Evolutionary conservation across 257 asterid species (phyloP).

Genomic region (Schizonepeta tenuifolia): DNA sequence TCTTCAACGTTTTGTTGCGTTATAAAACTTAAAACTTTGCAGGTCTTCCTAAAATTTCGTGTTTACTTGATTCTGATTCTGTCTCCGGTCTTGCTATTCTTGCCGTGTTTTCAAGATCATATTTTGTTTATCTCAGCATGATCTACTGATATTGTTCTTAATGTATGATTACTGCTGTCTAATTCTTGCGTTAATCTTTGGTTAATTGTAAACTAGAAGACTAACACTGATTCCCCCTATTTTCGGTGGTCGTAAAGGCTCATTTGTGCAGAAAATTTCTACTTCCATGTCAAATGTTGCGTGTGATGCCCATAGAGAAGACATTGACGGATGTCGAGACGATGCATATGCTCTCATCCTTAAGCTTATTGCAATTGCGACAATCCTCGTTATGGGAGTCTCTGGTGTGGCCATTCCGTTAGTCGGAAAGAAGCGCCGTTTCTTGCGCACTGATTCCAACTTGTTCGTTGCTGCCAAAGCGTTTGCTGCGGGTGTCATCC

Average conservation of each 20-base stretch:
- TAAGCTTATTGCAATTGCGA: constrained; percentile 68
- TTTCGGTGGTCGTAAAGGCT: constrained; percentile 52
- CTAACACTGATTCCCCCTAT: constrained; percentile 26
- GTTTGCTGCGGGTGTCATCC: constrained; percentile 97
- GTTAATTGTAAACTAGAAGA: neutral
- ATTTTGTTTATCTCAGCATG: constrained; percentile 3
- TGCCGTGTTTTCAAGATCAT: neutral
- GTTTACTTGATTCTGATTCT: neutral
- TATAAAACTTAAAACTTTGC: neutral
- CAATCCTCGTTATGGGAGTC: constrained; percentile 79
- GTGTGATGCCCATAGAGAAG: constrained; percentile 47
- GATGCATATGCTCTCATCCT: constrained; percentile 61
- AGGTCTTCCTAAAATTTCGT: neutral
- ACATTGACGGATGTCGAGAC: constrained; percentile 62
- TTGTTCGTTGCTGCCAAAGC: constrained; percentile 84
- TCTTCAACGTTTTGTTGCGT: neutral
- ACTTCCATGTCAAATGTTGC: constrained; percentile 59
- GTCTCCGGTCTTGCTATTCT: neutral
- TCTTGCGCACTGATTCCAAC: constrained; percentile 76
- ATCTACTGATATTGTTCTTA: neutral
- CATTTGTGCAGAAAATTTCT: constrained; percentile 54
- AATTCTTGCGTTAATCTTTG: neutral
- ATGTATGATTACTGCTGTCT: neutral
- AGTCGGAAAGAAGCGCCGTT: constrained; percentile 74
- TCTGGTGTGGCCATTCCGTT: constrained; percentile 83